phyloP scores from a whole-genome alignment of 495 filamentous ascomycete genomes.

The Penicillium cosmopolitanum region DNA sequence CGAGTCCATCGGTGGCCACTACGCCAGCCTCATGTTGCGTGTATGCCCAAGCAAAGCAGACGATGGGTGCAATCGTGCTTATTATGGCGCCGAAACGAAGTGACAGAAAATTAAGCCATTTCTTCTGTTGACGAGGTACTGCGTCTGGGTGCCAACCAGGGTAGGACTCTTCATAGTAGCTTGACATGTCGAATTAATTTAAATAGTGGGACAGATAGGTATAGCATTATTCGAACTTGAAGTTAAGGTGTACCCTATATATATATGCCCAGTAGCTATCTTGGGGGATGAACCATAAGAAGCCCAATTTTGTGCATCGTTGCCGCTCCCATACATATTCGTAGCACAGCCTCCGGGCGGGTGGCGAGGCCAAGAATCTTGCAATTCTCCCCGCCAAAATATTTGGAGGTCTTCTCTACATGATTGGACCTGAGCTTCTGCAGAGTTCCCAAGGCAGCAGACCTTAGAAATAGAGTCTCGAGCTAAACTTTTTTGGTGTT shows the following conservation, averaged over 20 bases:
- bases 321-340: slow-evolving; percentile 8
- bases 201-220: no score
- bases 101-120: slow-evolving; percentile 21
- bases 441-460: neutral
- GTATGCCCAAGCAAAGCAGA: slow-evolving; percentile 26
- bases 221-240: neutral
- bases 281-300: neutral
- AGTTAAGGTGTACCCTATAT: slow-evolving; percentile 6
- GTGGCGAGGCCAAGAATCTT: slow-evolving; percentile 20
- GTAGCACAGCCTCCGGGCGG: slow-evolving; percentile 18
- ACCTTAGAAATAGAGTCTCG: slow-evolving; percentile 4
- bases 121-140: slow-evolving; percentile 18
- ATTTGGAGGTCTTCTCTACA: neutral
- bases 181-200: neutral
- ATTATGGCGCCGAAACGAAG: slow-evolving; percentile 21
- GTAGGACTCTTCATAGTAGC: slow-evolving; percentile 4
- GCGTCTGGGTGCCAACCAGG: slow-evolving; percentile 19
- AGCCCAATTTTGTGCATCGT: slow-evolving; percentile 11
- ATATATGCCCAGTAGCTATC: neutral
- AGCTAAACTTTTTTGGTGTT: neutral
- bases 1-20: slow-evolving; percentile 22
- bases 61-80: slow-evolving; percentile 12
- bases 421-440: neutral
- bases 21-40: slow-evolving; percentile 11
- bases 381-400: slow-evolving; percentile 5